phyloP scores from a whole-genome alignment of 495 filamentous ascomycete genomes.

The Neurospora sp. region DNA sequence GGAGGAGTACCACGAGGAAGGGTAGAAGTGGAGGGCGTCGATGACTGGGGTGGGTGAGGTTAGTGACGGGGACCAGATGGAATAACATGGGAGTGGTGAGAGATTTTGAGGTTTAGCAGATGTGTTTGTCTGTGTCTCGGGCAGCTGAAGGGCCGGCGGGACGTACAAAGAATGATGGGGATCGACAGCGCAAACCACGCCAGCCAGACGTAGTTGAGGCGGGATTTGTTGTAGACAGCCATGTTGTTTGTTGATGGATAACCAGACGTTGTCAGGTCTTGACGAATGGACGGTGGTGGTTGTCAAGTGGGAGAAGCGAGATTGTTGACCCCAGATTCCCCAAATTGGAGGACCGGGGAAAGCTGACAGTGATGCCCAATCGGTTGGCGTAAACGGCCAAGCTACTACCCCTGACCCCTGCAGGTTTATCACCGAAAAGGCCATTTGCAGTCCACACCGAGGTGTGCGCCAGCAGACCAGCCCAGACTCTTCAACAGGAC shows the following conservation, averaged over 20 bases:
- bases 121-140: not conserved
- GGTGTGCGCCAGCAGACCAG: not conserved
- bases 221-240: constrained; percentile 21
- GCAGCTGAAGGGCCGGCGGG: not conserved
- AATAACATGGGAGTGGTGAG: not conserved
- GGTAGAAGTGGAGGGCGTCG: constrained; percentile 58
- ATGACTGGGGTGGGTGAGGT: constrained; percentile 34
- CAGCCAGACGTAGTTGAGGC: constrained; percentile 50
- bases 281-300: not conserved
- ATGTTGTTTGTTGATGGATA: constrained; percentile 9
- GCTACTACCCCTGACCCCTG: not conserved
- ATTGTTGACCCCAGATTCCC: not conserved
- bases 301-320: not conserved
- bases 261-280: not conserved
- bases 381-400: not conserved
- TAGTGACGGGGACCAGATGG: not conserved
- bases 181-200: constrained; percentile 59
- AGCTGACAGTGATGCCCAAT: not conserved
- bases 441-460: not conserved
- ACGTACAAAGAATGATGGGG: constrained; percentile 57
- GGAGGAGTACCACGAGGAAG: constrained; percentile 37
- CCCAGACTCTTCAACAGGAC: no score
- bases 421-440: not conserved
- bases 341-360: not conserved
- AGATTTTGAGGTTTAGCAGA: not conserved